Conservation (phyloP, 176 grass and related monocot species). For the Chrysopogon serrulatus region DNA sequence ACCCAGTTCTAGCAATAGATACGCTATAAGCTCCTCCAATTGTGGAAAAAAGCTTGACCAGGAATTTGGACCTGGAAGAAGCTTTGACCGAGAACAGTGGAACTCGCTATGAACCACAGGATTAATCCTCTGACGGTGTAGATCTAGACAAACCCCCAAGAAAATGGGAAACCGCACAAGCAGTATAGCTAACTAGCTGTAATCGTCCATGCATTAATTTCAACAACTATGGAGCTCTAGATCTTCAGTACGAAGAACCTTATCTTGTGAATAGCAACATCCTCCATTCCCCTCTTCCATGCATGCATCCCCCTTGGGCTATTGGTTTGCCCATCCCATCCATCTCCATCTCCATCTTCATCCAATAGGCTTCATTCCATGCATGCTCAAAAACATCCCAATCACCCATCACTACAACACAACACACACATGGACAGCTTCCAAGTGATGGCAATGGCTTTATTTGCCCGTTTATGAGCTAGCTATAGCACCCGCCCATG, state of each 20-base stretch:
- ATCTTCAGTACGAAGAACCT: neutral
- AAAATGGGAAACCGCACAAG: neutral
- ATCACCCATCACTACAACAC: conserved; percentile 7
- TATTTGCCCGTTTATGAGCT: neutral
- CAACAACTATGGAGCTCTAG: neutral
- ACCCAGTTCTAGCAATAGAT: neutral
- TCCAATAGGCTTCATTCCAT: neutral
- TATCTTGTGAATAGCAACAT: neutral
- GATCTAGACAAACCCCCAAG: neutral
- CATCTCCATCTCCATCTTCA: no score
- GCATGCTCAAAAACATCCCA: neutral
- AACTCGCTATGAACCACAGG: neutral
- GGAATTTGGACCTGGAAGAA: neutral
- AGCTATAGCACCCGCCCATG: neutral
- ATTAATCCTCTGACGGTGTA: neutral
- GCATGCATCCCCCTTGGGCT: conserved; percentile 9
- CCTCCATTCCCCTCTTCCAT: no score
- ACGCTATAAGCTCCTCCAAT: no score
- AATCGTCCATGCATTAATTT: no score
- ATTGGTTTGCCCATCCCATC: neutral
- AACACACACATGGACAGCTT: neutral
- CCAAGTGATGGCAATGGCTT: neutral
- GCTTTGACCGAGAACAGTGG: neutral
- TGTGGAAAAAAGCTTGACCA: conserved; percentile 29
- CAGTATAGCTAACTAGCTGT: no score